Percentiles rank a stretch among this genome's conserved stretches.
These are phyloP conservation scores for Tuber aestivum DNA, from an alignment of 495 filamentous ascomycete genomes.

Conservation along the genomic window DNA sequence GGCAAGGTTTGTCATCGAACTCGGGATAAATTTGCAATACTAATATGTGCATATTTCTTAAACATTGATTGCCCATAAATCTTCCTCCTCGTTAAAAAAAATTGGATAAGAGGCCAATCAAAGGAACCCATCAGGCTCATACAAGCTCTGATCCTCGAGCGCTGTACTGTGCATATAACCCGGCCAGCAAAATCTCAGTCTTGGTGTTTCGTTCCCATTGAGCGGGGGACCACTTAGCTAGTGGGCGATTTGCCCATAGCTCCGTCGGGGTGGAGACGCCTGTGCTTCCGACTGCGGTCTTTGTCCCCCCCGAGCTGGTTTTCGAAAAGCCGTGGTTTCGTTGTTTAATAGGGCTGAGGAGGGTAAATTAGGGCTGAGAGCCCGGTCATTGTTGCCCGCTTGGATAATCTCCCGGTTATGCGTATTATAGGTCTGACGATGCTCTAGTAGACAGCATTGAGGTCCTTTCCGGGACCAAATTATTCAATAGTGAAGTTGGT, in stretches of 20 bases:
- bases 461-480: slow-evolving; percentile 46
- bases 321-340: slow-evolving; percentile 51
- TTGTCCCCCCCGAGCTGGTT: slow-evolving; percentile 55
- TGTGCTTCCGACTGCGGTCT: slow-evolving; percentile 55
- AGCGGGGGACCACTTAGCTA: slow-evolving; percentile 46
- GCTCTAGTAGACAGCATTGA: slow-evolving; percentile 55
- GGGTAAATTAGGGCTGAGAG: slow-evolving; percentile 49
- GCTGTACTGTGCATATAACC: slow-evolving; percentile 57
- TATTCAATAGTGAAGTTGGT: slow-evolving; percentile 51
- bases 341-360: slow-evolving; percentile 38
- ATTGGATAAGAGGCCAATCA: not conserved
- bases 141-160: slow-evolving; percentile 51
- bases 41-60: not conserved
- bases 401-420: slow-evolving; percentile 34
- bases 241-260: slow-evolving; percentile 48
- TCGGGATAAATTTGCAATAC: not conserved
- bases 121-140: slow-evolving; percentile 9
- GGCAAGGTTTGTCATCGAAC: not conserved
- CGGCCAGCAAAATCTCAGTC: slow-evolving; percentile 50
- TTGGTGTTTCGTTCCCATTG: slow-evolving; percentile 53
- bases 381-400: slow-evolving; percentile 52
- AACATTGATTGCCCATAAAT: not conserved
- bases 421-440: slow-evolving; percentile 51
- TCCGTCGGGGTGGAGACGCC: slow-evolving; percentile 50
- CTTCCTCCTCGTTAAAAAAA: not conserved